Conservation (phyloP, 768 basidiomycete genomes). For the Lyophyllum decastes region DNA sequence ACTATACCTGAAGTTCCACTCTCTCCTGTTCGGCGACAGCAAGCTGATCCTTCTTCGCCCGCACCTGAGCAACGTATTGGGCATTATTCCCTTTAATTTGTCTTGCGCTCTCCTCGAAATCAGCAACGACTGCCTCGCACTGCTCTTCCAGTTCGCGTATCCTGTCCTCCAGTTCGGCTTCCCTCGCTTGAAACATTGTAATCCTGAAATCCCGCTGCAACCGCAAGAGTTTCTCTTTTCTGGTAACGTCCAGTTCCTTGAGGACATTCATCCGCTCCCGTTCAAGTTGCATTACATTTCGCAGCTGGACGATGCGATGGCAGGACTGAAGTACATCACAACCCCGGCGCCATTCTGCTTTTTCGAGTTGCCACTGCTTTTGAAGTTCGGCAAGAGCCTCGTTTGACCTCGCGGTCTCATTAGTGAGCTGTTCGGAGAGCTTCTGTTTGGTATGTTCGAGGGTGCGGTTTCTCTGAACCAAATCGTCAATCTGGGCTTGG, state of each 20-base stretch:
- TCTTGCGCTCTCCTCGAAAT: constrained; percentile 28
- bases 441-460: constrained; percentile 63
- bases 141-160: constrained; percentile 55
- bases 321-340: constrained; percentile 63
- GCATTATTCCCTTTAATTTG: constrained; percentile 29
- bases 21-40: constrained; percentile 41
- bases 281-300: constrained; percentile 54
- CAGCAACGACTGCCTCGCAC: constrained; percentile 28
- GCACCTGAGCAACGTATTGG: constrained; percentile 36
- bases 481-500: constrained; percentile 70
- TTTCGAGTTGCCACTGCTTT: constrained; percentile 52
- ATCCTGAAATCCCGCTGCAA: constrained; percentile 69
- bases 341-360: constrained; percentile 59
- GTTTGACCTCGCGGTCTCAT: constrained; percentile 44
- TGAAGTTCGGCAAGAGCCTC: constrained; percentile 44
- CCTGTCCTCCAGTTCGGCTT: constrained; percentile 57
- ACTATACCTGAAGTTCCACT: constrained; percentile 44
- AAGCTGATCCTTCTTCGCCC: constrained; percentile 40
- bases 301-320: constrained; percentile 66
- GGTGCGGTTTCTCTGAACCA: constrained; percentile 67
- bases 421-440: constrained; percentile 47
- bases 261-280: constrained; percentile 51
- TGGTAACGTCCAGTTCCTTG: constrained; percentile 52
- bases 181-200: constrained; percentile 65
- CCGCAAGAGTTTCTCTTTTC: constrained; percentile 59